These are phyloP conservation scores for Hansfordia pulvinata DNA, from an alignment of 2,329 filamentous ascomycete species.

Conservation along the genomic window DNA sequence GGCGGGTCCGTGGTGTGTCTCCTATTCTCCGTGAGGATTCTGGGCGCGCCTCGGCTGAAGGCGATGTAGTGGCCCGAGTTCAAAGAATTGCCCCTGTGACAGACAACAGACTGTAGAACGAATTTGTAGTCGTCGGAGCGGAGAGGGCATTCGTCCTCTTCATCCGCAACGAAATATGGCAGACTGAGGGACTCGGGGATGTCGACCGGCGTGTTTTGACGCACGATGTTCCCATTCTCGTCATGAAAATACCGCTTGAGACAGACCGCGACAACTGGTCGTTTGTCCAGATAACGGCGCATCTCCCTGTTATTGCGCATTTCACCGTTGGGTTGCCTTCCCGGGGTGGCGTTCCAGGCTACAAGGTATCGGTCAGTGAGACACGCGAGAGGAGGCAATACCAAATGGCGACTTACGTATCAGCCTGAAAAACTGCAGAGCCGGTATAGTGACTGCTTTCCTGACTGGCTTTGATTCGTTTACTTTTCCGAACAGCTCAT, in stretches of 20 bases:
- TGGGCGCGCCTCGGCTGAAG: slow-evolving; percentile 62
- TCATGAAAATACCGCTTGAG: slow-evolving; percentile 80
- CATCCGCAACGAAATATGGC: slow-evolving; percentile 81
- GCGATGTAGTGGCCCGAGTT: slow-evolving; percentile 87
- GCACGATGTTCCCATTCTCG: slow-evolving; percentile 50
- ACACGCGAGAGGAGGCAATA: too few species aligned
- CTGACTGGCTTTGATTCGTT: slow-evolving; percentile 33
- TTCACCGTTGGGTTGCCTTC: too few species aligned
- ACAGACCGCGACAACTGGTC: slow-evolving; percentile 84
- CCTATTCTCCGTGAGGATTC: slow-evolving; percentile 45
- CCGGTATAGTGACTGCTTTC: slow-evolving; percentile 88
- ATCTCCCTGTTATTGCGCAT: too few species aligned
- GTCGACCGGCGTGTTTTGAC: slow-evolving; percentile 75
- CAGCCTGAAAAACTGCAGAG: slow-evolving; percentile 93
- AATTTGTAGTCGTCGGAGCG: slow-evolving; percentile 91
- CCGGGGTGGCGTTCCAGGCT: too few species aligned
- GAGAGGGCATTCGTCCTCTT: slow-evolving; percentile 52
- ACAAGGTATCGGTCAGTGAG: too few species aligned
- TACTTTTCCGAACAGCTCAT: slow-evolving; percentile 27
- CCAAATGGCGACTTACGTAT: slow-evolving; percentile 74
- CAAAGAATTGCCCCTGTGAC: slow-evolving; percentile 75
- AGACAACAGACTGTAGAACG: slow-evolving; percentile 80
- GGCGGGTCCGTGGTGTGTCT: slow-evolving; percentile 41
- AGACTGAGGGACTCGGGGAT: slow-evolving; percentile 72
- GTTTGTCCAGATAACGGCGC: slow-evolving; percentile 72